Conservation (phyloP, 2,329 filamentous ascomycete species). For the Calonectria pseudoturangicola region DNA sequence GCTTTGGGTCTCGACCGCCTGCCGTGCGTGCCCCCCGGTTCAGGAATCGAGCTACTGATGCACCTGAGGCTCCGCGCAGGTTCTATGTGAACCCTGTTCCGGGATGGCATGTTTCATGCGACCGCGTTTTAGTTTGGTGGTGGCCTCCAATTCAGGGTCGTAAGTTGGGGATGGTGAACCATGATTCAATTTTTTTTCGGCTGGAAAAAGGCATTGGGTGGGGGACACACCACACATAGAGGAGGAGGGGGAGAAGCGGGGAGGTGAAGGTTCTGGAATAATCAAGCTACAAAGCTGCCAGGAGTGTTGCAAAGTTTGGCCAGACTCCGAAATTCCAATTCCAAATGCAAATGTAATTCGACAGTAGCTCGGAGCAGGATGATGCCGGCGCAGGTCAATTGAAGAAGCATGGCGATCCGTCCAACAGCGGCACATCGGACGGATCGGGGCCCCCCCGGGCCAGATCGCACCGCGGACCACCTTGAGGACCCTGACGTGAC, state of each 20-base stretch:
- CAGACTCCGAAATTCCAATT: neutral
- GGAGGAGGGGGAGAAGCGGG: neutral
- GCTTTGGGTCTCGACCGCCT: constrained; percentile 44
- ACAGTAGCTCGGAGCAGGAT: neutral
- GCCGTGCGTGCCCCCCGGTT: neutral
- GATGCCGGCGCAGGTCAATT: constrained; percentile 1
- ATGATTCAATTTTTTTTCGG: neutral
- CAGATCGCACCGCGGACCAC: constrained; percentile 47
- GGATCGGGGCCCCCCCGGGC: constrained; percentile 48
- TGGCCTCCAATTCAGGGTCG: constrained; percentile 4
- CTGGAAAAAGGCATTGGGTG: neutral
- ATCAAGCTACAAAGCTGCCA: neutral
- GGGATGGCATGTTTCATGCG: constrained; percentile 21
- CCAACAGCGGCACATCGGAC: constrained; percentile 5
- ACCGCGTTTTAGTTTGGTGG: neutral
- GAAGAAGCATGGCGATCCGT: constrained; percentile 40
- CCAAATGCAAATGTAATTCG: constrained; percentile 10
- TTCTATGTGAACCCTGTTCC: constrained; percentile 15
- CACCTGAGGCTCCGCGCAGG: constrained; percentile 29
- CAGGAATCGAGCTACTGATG: neutral
- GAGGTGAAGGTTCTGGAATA: constrained; percentile 16
- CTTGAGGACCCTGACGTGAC: constrained; percentile 48
- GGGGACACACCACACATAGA: neutral
- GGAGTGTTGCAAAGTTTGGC: constrained; percentile 16
- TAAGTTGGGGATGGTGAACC: neutral